Base-by-base conservation (phyloP, 768 basidiomycete genomes). In the Lactifluus rugatus region DNA sequence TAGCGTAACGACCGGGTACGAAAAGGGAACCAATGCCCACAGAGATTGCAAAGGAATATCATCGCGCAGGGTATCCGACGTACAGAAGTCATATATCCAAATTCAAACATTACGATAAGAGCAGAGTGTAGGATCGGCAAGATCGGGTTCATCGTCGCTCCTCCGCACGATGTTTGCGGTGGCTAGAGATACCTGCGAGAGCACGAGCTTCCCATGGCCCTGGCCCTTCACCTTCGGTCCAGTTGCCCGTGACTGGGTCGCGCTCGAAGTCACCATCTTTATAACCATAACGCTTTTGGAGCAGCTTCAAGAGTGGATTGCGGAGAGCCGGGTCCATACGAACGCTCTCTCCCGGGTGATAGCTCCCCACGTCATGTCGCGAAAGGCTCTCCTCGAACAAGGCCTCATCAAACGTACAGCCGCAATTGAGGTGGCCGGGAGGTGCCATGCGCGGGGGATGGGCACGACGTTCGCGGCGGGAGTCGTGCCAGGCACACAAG, bases 401-500 rank as follows among this genome's bases (percentile, higher is more conserved):
- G 4, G 89, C 89, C 71, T 92, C 83, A 46, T 89, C 87, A 67
- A 78, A 81, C 5, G 87, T 85, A 74, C 89, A 93, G 7, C 90
- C 89, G 65, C 89, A 93, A 74, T 93, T 93, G 56, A 93, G 81
- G 64, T 78, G 78, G 10, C 87, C 85, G 0, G 77, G 73, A 10
- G 89, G 89, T 5, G 89, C 90, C 75, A 85, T 85, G 47, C 89
- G 82, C 10, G 90, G 88, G 3, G 89, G 87, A 65, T 79, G 82
- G 0, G 77, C 76, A 9, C 90, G 80, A 31, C 90, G 83, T 71
- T 93, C 89, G 28, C 89, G 82, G 47, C 89, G 78, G 2, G 89
- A 89, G 70, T 93, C 90, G 66, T 93, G 89, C 89, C 89, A 93
- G 3, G 90, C 84, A 68, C 89, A 92, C 36, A 92, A 79, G 1